These are phyloP conservation scores for Geum urbanum DNA, from an alignment of 306 rosid species.

Conservation along the genomic window DNA sequence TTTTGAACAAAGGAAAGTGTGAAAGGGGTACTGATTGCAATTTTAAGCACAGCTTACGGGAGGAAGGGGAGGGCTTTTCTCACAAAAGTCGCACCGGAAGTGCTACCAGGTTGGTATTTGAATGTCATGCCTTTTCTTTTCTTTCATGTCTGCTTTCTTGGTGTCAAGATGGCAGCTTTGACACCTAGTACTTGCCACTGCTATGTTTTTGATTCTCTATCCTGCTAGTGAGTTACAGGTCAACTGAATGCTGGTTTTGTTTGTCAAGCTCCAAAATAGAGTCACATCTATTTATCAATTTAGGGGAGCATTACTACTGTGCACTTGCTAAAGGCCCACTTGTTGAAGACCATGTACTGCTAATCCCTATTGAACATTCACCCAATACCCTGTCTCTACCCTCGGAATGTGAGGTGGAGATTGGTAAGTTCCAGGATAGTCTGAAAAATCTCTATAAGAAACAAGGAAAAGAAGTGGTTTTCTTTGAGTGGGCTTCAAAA, in stretches of 20 bases:
- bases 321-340: conserved; percentile 96
- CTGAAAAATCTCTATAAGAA: conserved; percentile 53
- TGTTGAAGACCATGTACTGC: conserved; percentile 75
- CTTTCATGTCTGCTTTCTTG: background rate
- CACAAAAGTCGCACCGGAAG: conserved; percentile 49
- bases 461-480: conserved; percentile 75
- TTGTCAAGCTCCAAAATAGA: conserved; percentile 84
- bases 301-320: conserved; percentile 78
- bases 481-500: conserved; percentile 86
- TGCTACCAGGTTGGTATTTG: conserved; percentile 46
- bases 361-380: conserved; percentile 76
- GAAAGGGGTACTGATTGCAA: conserved; percentile 87
- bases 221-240: conserved; percentile 52
- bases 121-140: conserved; percentile 2
- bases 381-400: conserved; percentile 61
- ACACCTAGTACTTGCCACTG: background rate
- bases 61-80: conserved; percentile 51
- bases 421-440: conserved; percentile 55
- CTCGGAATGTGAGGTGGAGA: conserved; percentile 58
- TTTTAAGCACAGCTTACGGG: conserved; percentile 72
- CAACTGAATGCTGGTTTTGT: conserved; percentile 98
- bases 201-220: conserved; percentile 23
- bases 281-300: conserved; percentile 73
- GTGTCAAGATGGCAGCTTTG: background rate
- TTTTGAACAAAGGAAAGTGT: conserved; percentile 85